These are phyloP conservation scores for Hanseniaspora sp. DNA, from an alignment of 1,139 yeast species.

Conservation along the genomic window DNA sequence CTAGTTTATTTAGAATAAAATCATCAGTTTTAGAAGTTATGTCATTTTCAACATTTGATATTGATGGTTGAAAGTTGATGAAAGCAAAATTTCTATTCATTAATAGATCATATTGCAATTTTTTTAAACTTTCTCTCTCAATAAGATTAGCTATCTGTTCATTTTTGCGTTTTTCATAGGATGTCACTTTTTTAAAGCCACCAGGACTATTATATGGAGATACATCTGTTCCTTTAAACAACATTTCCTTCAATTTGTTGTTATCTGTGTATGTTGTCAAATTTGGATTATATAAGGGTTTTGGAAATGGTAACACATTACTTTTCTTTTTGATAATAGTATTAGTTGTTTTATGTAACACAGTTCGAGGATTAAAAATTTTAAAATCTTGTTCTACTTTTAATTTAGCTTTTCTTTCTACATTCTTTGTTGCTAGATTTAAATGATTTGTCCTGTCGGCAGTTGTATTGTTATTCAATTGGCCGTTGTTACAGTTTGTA, in stretches of 20 bases:
- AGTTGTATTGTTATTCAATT: neutral
- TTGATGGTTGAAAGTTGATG: neutral
- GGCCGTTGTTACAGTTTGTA: neutral
- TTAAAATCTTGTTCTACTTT: neutral
- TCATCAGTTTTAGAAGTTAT: neutral
- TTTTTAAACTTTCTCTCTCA: neutral
- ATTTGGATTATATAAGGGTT: conserved; percentile 2
- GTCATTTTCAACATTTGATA: neutral
- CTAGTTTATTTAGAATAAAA: neutral
- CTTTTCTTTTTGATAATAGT: neutral
- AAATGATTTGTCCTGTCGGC: neutral
- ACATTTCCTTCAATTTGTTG: conserved; percentile 8
- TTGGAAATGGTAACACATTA: conserved; percentile 3
- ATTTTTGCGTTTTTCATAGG: neutral
- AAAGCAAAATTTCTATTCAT: neutral
- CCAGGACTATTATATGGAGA: neutral
- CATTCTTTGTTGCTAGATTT: neutral
- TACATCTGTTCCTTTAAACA: conserved; percentile 1
- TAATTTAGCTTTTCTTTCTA: neutral
- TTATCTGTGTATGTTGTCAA: neutral
- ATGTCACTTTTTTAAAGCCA: neutral
- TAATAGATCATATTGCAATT: conserved; percentile 7
- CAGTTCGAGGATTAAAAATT: neutral
- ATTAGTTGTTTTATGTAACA: neutral
- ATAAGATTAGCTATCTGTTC: neutral